Evolutionary conservation across 306 rosid species (phyloP).

Genomic region (Vachellia collinsii): DNA sequence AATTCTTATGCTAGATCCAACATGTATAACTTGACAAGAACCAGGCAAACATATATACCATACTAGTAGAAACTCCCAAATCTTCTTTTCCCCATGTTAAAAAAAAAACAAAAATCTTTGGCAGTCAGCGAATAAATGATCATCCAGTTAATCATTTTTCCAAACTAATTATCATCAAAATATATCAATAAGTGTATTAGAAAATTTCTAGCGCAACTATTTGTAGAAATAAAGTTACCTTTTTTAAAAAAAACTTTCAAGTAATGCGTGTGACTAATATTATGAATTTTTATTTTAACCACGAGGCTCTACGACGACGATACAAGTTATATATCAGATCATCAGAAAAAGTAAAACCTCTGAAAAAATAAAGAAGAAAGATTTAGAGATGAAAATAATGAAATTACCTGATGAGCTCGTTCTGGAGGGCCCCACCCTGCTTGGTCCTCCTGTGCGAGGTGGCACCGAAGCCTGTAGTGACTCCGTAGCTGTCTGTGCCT

Average conservation of each 20-base stretch:
- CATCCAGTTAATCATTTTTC: neutral
- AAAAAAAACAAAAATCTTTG: too few relatives aligned
- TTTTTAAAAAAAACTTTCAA: too few relatives aligned
- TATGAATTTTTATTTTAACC: too few relatives aligned
- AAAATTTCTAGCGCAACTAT: too few relatives aligned
- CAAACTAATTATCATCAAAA: too few relatives aligned
- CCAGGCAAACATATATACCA: too few relatives aligned
- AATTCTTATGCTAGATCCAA: neutral
- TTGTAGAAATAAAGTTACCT: neutral
- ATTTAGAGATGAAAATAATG: neutral
- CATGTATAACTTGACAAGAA: too few relatives aligned
- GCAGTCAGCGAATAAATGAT: neutral
- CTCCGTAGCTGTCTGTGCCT: slow-evolving; percentile 87
- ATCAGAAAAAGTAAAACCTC: too few relatives aligned
- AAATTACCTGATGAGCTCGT: slow-evolving; percentile 80
- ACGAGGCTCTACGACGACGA: too few relatives aligned
- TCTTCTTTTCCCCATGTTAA: neutral
- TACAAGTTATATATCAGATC: too few relatives aligned
- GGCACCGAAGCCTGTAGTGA: slow-evolving; percentile 93
- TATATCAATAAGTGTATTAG: too few relatives aligned
- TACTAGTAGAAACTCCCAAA: neutral
- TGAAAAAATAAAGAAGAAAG: too few relatives aligned
- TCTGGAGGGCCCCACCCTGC: slow-evolving; percentile 92
- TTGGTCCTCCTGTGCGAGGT: slow-evolving; percentile 91
- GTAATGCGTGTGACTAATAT: neutral